Evolutionary conservation across 169 alveolate genomes (phyloP), one percentile per base, ranked within the genome.

Genomic region (Amoebophrya sp.): DNA sequence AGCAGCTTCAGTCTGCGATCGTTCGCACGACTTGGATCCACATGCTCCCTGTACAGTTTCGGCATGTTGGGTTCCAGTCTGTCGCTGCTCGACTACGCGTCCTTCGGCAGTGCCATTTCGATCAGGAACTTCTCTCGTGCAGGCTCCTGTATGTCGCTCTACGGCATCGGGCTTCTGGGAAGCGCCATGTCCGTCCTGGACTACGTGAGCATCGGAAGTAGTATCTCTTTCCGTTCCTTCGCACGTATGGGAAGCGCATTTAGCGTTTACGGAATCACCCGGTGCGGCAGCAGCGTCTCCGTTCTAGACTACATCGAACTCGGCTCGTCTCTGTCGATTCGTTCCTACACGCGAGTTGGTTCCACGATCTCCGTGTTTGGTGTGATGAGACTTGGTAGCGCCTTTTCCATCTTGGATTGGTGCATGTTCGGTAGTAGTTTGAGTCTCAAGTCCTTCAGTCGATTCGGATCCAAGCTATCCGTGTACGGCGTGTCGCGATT

Each of bases 401-500:
- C 33, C 91, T 89, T 39, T 76, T 89, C 91, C 91, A 41, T 89
- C 47, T 29, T 89, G 26, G 91, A 40, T 24, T 26, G 91, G 41
- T 40, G 76, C 65, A 89, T 41, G 65, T 89, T 89, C 33, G 91
- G 91, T 38, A 39, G 76, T 39, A 40, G 77, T 14, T 76, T 89
- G 33, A 40, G 77, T 23, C n/a, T 89, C 40, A 38, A 41, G 65
- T 38, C 65, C 40, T 89, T 89, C 53, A 76, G 76, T 18, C 91
- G 91, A 38, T 89, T 89, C 91, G 91, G 91, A 36, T 34, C 23
- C 40, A 89, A 41, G 65, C 76, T 89, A 24, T 89, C 91, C 65
- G 91, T 89, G 41, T 40, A 40, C 76, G 91, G 53, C 65, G 91
- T 39, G 24, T 12, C 33, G 2, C 91, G 53, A 36, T 40, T 89